Base-by-base conservation (phyloP, 2,329 filamentous ascomycete genomes). In the Aspergillus awamori region DNA sequence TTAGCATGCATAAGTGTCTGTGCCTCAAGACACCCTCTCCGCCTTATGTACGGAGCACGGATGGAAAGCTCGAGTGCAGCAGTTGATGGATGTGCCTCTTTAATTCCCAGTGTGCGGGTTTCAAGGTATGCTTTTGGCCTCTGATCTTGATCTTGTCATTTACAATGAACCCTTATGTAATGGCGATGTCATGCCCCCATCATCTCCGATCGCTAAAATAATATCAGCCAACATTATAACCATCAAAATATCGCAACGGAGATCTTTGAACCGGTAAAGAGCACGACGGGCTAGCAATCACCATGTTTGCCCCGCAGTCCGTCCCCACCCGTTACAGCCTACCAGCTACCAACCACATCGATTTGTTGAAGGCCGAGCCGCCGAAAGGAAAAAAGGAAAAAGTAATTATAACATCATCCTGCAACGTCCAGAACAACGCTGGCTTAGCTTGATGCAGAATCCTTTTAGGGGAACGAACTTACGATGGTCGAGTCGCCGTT, bases 241-340 rank as follows among this genome's bases (percentile, higher is more conserved):
- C 24, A 51, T 30, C 17, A 11, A 28, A 30, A 49, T 30, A 17
- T 49, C 45, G 26, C 45, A 30, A 28, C 47, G n/a, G 47, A 51
- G 47, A 51, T 51, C 47, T 51, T 28, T 28, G 24, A 33, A 17
- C 38, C 36, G 36, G 51, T 24, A 53, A 33, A 53, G 28, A 17
- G 13, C 15, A 41, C 15, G 39, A 28, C 28, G 38, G 51, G 52
- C 52, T 15, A 24, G 33, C 36, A 15, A 53, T 26, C 43, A 45
- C 15, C 26, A 47, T 43, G 53, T 56, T 56, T 47, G 53, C 53
- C 53, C 53, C 53, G 53, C 53, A 47, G 53, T 26, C 8, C 39
- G 53, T 22, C 53, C 13, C 53, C 53, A 56, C 53, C 41, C 26
- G 24, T 26, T 22, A 49, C 24, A 49, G 24, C 45, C 24, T 45